Conservation (phyloP, 2,329 filamentous ascomycete species). For the Neospermospora avenae region DNA sequence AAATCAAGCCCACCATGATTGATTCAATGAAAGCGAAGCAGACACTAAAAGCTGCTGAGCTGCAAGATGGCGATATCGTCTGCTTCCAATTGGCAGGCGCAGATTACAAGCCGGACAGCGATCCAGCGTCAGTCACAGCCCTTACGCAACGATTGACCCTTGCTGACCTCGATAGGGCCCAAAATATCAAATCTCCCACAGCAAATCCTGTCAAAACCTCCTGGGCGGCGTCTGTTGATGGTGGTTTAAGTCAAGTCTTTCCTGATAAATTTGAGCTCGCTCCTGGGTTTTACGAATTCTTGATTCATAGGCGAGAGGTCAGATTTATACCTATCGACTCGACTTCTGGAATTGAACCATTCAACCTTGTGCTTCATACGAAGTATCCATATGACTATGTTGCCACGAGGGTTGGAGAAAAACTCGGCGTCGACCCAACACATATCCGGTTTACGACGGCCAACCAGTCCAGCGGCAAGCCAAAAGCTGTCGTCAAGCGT, state of each 20-base stretch:
- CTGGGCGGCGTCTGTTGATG: not conserved
- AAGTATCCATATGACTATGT: conserved; percentile 90
- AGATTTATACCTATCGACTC: conserved; percentile 65
- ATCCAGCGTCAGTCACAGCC: conserved; percentile 27
- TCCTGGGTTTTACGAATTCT: conserved; percentile 87
- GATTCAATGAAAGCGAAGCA: conserved; percentile 90
- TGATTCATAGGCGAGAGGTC: conserved; percentile 78
- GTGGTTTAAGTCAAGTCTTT: not conserved
- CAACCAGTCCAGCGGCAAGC: conserved; percentile 70
- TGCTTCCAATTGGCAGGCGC: conserved; percentile 70
- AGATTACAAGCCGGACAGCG: conserved; percentile 16
- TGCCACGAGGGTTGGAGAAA: conserved; percentile 75
- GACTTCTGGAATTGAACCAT: conserved; percentile 55
- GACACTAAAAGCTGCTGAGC: conserved; percentile 84
- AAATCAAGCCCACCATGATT: conserved; percentile 98
- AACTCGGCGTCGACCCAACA: conserved; percentile 73
- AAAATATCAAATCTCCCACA: conserved; percentile 11
- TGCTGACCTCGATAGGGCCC: conserved; percentile 23
- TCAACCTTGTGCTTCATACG: conserved; percentile 75
- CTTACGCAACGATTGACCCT: conserved; percentile 4
- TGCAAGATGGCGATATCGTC: conserved; percentile 95
- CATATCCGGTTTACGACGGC: conserved; percentile 92
- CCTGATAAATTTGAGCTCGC: conserved; percentile 65
- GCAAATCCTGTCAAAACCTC: not conserved
- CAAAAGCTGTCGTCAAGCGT: conserved; percentile 76